Evolutionary conservation across 495 filamentous ascomycete genomes (phyloP).

Genomic region (Acidomyces sp.): DNA sequence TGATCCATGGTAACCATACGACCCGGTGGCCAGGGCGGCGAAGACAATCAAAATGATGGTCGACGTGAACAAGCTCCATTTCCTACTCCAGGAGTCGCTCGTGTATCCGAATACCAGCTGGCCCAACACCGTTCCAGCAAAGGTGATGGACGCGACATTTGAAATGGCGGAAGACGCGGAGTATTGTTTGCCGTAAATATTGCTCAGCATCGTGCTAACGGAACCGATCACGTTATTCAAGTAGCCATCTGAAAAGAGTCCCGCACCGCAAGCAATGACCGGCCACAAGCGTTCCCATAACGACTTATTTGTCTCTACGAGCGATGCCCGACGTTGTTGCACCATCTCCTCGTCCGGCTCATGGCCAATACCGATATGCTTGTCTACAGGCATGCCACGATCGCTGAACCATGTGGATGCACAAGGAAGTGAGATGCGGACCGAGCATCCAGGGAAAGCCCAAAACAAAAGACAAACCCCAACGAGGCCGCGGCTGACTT

Average conservation of each 20-base stretch:
- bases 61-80: slow-evolving; percentile 64
- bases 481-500: no score
- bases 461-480: no score
- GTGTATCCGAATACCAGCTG: slow-evolving; percentile 72
- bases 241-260: slow-evolving; percentile 83
- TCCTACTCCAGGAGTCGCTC: slow-evolving; percentile 72
- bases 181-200: slow-evolving; percentile 53
- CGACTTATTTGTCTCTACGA: slow-evolving; percentile 29
- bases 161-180: slow-evolving; percentile 48
- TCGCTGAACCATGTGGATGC: no score
- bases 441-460: no score
- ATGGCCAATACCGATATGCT: not conserved
- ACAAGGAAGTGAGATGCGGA: no score
- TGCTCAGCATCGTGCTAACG: slow-evolving; percentile 55
- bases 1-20: slow-evolving; percentile 53
- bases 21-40: slow-evolving; percentile 62
- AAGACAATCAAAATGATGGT: slow-evolving; percentile 76
- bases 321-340: not conserved
- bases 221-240: slow-evolving; percentile 77
- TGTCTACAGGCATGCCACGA: not conserved
- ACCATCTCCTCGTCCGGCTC: not conserved
- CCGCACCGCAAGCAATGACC: slow-evolving; percentile 72
- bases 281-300: slow-evolving; percentile 52
- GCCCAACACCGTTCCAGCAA: slow-evolving; percentile 78
- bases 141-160: slow-evolving; percentile 67